These are phyloP conservation scores for Myxozyma nipponensis DNA, from an alignment of 805 yeast genomes.

Conservation along the genomic window DNA sequence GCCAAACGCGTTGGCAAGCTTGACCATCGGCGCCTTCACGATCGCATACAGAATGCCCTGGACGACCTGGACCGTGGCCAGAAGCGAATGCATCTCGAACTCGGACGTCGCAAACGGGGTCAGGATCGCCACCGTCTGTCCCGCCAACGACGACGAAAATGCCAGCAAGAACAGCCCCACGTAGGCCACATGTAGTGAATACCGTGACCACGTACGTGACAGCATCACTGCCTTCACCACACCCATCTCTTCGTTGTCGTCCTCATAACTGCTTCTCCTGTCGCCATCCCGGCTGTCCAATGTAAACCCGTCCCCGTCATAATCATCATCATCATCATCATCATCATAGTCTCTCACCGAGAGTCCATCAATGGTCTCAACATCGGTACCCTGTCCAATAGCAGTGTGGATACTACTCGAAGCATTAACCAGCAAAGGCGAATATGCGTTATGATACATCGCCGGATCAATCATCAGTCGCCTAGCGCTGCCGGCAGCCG, in stretches of 20 bases:
- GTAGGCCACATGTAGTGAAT: slow-evolving; percentile 21
- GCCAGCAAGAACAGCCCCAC: slow-evolving; percentile 29
- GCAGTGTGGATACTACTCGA: neutral
- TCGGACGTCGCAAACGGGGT: slow-evolving; percentile 43
- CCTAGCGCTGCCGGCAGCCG: neutral
- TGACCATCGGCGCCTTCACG: slow-evolving; percentile 42
- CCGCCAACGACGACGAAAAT: slow-evolving; percentile 28
- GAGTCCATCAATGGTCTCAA: neutral
- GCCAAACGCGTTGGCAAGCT: slow-evolving; percentile 42
- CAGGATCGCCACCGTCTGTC: slow-evolving; percentile 28
- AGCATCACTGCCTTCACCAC: slow-evolving; percentile 22
- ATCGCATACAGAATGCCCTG: slow-evolving; percentile 42
- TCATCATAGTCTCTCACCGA: neutral
- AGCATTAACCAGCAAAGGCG: slow-evolving; percentile 5
- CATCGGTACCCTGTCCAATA: neutral
- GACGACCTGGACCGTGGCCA: slow-evolving; percentile 42
- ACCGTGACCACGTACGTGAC: slow-evolving; percentile 26
- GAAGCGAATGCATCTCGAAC: slow-evolving; percentile 41
- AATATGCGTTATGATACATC: slow-evolving; percentile 15
- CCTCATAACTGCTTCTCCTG: neutral
- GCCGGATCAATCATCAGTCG: neutral
- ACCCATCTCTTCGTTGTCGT: slow-evolving; percentile 5
- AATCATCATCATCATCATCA: neutral
- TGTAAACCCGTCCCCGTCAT: too few species aligned
- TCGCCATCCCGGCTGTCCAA: neutral